Conservation (phyloP, 2,329 filamentous ascomycete genomes). For the Phyllosticta citribraziliensis region DNA sequence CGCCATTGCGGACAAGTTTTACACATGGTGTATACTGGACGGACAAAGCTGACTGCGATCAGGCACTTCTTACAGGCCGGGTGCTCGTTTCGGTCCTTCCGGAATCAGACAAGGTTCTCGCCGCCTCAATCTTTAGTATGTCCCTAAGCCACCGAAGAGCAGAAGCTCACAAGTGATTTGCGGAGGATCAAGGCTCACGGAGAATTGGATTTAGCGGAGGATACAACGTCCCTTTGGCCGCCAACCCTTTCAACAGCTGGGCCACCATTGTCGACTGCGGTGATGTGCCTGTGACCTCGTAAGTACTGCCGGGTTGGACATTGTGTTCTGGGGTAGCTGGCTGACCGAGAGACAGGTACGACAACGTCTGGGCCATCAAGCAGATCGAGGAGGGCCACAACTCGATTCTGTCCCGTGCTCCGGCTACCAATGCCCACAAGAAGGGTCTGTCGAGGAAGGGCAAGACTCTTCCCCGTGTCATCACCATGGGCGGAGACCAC, state of each 20-base stretch:
- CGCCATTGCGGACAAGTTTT: not conserved
- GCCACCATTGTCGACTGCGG: conserved; percentile 74
- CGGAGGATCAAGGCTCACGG: conserved; percentile 35
- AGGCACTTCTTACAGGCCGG: conserved; percentile 70
- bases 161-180: conserved; percentile 11
- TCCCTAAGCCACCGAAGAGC: conserved; percentile 16
- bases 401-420: conserved; percentile 59
- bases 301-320: conserved; percentile 24
- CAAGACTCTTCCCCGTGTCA: conserved; percentile 68
- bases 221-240: conserved; percentile 72
- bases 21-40: not conserved
- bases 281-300: conserved; percentile 78
- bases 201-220: conserved; percentile 58
- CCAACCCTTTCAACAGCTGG: conserved; percentile 75
- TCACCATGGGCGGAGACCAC: conserved; percentile 58
- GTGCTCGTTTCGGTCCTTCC: conserved; percentile 73
- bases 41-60: not conserved
- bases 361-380: conserved; percentile 70
- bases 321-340: not conserved
- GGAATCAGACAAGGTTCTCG: conserved; percentile 81
- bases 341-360: conserved; percentile 46
- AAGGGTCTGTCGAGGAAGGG: conserved; percentile 60
- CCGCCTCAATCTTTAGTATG: conserved; percentile 77
- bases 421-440: conserved; percentile 58
- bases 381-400: conserved; percentile 84